These are phyloP conservation scores for Suhomyces bokatorum DNA, from an alignment of 1,139 yeast genomes.

Conservation along the genomic window DNA sequence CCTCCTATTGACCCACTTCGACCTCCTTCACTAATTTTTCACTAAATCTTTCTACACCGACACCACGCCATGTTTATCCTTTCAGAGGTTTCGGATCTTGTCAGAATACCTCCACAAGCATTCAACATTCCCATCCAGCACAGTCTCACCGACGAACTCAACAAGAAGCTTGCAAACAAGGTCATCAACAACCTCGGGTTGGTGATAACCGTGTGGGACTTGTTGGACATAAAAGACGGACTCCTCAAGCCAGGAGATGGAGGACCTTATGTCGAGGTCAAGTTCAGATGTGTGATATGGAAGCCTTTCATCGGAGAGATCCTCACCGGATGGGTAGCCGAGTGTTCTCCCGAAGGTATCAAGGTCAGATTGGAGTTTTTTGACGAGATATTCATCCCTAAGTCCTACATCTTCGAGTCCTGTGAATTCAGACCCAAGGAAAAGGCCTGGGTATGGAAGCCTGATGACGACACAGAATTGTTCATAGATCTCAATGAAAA, in stretches of 20 bases:
- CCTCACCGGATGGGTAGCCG: constrained; percentile 90
- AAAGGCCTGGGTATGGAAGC: constrained; percentile 94
- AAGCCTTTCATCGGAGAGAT: constrained; percentile 94
- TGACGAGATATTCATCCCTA: constrained; percentile 89
- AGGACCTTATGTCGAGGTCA: constrained; percentile 74
- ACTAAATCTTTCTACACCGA: too few relatives aligned
- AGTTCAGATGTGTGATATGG: constrained; percentile 77
- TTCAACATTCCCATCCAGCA: constrained; percentile 70
- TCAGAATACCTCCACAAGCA: constrained; percentile 84
- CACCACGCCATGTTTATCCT: constrained; percentile 69
- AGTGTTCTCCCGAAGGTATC: constrained; percentile 84
- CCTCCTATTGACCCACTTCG: too few relatives aligned
- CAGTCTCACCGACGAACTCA: constrained; percentile 78
- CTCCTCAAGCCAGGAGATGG: constrained; percentile 96
- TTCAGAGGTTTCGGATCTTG: constrained; percentile 75
- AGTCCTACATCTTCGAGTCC: constrained; percentile 74
- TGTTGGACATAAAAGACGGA: constrained; percentile 80
- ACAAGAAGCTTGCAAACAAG: constrained; percentile 81
- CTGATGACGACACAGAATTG: constrained; percentile 69
- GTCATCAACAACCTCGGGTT: constrained; percentile 82
- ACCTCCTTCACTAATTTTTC: too few relatives aligned
- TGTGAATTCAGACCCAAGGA: constrained; percentile 71
- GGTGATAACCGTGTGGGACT: constrained; percentile 81
- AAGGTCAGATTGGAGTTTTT: constrained; percentile 83
- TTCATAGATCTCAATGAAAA: constrained; percentile 88